A percentile compares a stretch with the other conserved stretches of the same genome.
These are phyloP conservation scores for Ogataea corticis DNA, from an alignment of 805 yeast species.

Conservation along the genomic window DNA sequence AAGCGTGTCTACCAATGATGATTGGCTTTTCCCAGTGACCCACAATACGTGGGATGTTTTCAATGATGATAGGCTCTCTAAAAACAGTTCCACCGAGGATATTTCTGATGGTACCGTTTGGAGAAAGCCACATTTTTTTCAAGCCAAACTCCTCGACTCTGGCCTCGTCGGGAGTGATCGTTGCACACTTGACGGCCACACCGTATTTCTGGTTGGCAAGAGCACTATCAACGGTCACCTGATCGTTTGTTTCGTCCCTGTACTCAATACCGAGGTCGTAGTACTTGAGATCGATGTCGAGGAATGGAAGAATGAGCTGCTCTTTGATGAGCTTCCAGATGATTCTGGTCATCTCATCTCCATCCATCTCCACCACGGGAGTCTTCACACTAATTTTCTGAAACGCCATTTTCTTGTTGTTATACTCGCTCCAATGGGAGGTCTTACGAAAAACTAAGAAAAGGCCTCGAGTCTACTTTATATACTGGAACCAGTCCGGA, in stretches of 20 bases:
- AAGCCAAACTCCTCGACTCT: slow-evolving; percentile 87
- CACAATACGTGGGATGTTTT: slow-evolving; percentile 82
- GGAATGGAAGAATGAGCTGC: slow-evolving; percentile 78
- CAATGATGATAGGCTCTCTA: slow-evolving; percentile 92
- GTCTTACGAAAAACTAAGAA: no score
- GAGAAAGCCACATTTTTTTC: slow-evolving; percentile 97
- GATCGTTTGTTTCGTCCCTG: slow-evolving; percentile 85
- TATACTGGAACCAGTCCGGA: not conserved
- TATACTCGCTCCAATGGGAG: not conserved
- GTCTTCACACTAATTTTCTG: slow-evolving; percentile 73
- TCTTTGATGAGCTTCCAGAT: slow-evolving; percentile 92
- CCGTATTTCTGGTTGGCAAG: slow-evolving; percentile 83
- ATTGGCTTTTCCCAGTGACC: slow-evolving; percentile 95
- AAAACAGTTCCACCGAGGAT: slow-evolving; percentile 95
- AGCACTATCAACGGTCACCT: slow-evolving; percentile 89
- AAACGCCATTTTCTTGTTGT: slow-evolving; percentile 23
- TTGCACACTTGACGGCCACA: slow-evolving; percentile 96
- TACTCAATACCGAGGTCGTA: slow-evolving; percentile 86
- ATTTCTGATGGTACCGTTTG: slow-evolving; percentile 96
- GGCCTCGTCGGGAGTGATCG: slow-evolving; percentile 97
- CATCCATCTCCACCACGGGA: slow-evolving; percentile 96
- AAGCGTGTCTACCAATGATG: slow-evolving; percentile 96
- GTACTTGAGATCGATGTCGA: slow-evolving; percentile 86
- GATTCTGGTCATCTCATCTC: slow-evolving; percentile 96
- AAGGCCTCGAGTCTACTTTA: not conserved